These are phyloP conservation scores for Zygosaccharomyces sapae DNA, from an alignment of 1,139 yeast species.

Conservation along the genomic window DNA sequence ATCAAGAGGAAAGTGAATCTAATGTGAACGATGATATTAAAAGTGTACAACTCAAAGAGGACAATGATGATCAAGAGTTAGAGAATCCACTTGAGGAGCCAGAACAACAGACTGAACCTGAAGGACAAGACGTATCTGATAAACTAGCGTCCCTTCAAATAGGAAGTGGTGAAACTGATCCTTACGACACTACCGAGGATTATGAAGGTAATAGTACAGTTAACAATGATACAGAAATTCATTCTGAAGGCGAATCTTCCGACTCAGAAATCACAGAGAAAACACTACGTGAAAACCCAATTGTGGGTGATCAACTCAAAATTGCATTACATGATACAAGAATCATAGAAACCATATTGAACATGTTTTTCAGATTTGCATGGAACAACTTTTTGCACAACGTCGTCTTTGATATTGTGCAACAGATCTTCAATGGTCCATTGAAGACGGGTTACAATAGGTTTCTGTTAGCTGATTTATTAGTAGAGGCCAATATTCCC, in stretches of 20 bases:
- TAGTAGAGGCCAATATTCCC: slow-evolving; percentile 77
- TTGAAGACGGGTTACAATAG: slow-evolving; percentile 85
- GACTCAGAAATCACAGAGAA: slow-evolving; percentile 30
- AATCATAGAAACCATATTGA: slow-evolving; percentile 69
- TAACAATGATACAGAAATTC: slow-evolving; percentile 18
- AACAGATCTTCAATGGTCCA: slow-evolving; percentile 91
- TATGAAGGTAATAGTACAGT: slow-evolving; percentile 14
- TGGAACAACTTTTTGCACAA: slow-evolving; percentile 98
- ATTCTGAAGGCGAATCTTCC: slow-evolving; percentile 23
- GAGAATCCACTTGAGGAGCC: slow-evolving; percentile 6
- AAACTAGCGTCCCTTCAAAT: slow-evolving; percentile 21
- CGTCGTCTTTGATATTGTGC: slow-evolving; percentile 95
- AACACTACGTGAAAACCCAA: slow-evolving; percentile 53
- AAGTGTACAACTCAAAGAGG: slow-evolving; percentile 6
- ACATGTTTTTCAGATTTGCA: slow-evolving; percentile 89
- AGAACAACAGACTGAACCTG: slow-evolving; percentile 6
- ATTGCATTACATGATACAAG: slow-evolving; percentile 79
- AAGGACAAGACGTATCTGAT: slow-evolving; percentile 15
- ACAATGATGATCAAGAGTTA: slow-evolving; percentile 2
- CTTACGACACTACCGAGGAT: slow-evolving; percentile 10
- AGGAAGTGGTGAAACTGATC: slow-evolving; percentile 10
- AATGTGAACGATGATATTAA: slow-evolving; percentile 5
- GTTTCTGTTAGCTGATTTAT: slow-evolving; percentile 79
- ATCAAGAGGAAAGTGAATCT: not conserved
- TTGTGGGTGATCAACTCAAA: slow-evolving; percentile 85